Evolutionary conservation across 345 rosid genomes (phyloP).

Genomic region (Eucalyptus decipiens): DNA sequence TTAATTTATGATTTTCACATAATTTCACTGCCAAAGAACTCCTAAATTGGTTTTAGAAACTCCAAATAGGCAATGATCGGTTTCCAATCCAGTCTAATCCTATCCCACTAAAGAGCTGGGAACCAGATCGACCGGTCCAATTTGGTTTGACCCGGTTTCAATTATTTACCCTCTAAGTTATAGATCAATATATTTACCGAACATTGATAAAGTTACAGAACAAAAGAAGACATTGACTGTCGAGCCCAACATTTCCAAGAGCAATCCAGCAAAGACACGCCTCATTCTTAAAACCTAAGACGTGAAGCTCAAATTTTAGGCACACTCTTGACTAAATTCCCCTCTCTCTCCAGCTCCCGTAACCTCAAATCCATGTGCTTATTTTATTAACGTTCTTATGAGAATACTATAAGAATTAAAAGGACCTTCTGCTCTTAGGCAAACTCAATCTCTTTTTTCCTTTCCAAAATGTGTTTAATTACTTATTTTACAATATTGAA

Average conservation of each 20-base stretch:
- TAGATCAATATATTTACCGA: background rate
- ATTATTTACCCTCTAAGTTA: background rate
- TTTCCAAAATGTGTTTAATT: background rate
- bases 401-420: background rate
- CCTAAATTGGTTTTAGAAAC: background rate
- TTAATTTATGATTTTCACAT: no score
- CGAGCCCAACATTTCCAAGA: background rate
- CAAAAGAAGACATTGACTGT: background rate
- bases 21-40: background rate
- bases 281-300: background rate
- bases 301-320: background rate
- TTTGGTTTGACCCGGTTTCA: fast-evolving
- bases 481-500: background rate
- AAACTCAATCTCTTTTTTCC: background rate
- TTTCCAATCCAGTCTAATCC: fast-evolving
- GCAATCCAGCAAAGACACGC: background rate
- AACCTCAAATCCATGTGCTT: background rate
- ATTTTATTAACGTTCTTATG: background rate
- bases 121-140: fast-evolving
- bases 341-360: background rate
- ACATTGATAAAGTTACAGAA: background rate
- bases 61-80: no score
- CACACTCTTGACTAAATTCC: background rate
- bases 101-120: no score
- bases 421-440: background rate